Evolutionary conservation across 306 rosid genomes (phyloP), one percentile per base, ranked within the genome.

Genomic region (Cicer chorassanicum): DNA sequence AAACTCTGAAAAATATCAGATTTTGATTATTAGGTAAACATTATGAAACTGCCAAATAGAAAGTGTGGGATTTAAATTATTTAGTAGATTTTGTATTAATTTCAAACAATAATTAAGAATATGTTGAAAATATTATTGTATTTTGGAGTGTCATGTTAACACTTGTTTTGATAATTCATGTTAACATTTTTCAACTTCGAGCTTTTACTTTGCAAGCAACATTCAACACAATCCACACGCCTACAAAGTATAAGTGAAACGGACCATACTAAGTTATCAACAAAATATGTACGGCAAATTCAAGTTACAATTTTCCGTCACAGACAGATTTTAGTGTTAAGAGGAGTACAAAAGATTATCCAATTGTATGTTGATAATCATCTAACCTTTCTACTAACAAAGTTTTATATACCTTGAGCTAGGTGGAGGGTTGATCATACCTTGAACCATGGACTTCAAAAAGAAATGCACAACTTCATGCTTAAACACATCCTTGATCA

Each of bases 381-480:
- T 14, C 45, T 61, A 50, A 19, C 18, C 56, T 81, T 46, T 57
- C 70, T 63, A 51, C 8, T 4, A 40, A 77, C 61, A 56, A 34
- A 70, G 29, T 13, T 40, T 39, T 39, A 18, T 8, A 49, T 55
- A 73, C 50, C 51, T 53, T 21, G 13, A 77, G 59, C 8, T 18
- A 64, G 45, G 70, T 24, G 21, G 63, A 57, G 21, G 0, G 73
- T 41, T 55, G 41, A 18, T 55, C 75, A 77, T 29, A 76, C n/a
- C 65, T 63, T 34, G 73, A 72, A 54, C 76, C 74, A 43, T 51
- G 44, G 54, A 77, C 68, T 63, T 61, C 72, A 50, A 13, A 12
- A 12, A 65, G 75, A 34, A 46, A 57, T 56, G 24, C 39, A 5
- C 24, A 77, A 63, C 60, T 53, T 50, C 65, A 67, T 70, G 51